A percentile compares a stretch with the other conserved stretches of the same genome.
Conservation (phyloP, 2,329 filamentous ascomycete genomes). For the Diplodia corticola region DNA sequence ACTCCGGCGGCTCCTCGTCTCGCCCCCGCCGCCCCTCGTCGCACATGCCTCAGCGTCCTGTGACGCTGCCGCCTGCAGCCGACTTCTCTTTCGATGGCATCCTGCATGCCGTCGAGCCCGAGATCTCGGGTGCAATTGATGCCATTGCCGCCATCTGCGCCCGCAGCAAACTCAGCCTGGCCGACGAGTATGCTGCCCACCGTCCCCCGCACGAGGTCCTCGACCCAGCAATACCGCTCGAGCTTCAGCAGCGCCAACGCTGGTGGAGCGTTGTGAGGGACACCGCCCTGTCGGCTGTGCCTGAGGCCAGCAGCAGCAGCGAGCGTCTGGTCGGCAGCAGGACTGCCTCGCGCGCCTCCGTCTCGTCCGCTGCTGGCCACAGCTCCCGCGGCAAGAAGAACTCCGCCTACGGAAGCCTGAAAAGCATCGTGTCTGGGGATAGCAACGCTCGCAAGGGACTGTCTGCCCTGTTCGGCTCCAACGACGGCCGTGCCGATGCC, state of each 20-base stretch:
- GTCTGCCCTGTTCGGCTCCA: slow-evolving; percentile 17
- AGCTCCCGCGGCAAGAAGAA: slow-evolving; percentile 22
- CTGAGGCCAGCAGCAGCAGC: slow-evolving; percentile 51
- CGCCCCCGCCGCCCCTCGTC: neutral
- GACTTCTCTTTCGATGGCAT: slow-evolving; percentile 60
- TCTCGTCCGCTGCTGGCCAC: slow-evolving; percentile 11
- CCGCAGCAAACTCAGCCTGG: slow-evolving; percentile 60
- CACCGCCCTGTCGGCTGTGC: slow-evolving; percentile 48
- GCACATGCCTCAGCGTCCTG: slow-evolving; percentile 24
- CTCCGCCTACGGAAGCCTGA: slow-evolving; percentile 26
- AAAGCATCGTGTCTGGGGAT: slow-evolving; percentile 26
- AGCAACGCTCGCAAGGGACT: slow-evolving; percentile 13
- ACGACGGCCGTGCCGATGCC: neutral
- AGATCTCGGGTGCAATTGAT: slow-evolving; percentile 59
- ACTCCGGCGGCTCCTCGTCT: slow-evolving; percentile 30
- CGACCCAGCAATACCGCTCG: slow-evolving; percentile 29
- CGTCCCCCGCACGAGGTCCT: slow-evolving; percentile 61
- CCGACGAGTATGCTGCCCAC: slow-evolving; percentile 64
- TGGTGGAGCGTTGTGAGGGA: slow-evolving; percentile 36
- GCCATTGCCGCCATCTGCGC: slow-evolving; percentile 65
- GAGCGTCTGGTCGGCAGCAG: slow-evolving; percentile 35
- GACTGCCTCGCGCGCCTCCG: slow-evolving; percentile 14
- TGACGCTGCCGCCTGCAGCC: slow-evolving; percentile 47
- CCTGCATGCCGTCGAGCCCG: slow-evolving; percentile 57
- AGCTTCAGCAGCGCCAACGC: slow-evolving; percentile 32